phyloP scores from a whole-genome alignment of 306 rosid genomes.

The Cercis canadensis region DNA sequence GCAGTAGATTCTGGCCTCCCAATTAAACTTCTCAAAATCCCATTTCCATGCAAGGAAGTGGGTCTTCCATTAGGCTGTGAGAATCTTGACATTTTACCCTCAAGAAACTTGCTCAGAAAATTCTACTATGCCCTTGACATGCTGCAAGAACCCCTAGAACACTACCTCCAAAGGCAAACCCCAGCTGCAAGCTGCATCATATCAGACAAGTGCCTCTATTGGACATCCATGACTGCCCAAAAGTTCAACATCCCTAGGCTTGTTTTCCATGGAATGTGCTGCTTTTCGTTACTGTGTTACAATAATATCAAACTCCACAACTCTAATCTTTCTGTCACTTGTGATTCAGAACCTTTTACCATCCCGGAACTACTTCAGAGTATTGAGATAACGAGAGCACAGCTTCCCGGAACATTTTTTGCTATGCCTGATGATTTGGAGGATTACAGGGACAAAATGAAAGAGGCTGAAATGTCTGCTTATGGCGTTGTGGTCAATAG shows the following conservation, averaged over 20 bases:
- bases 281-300: slow-evolving; percentile 58
- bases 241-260: slow-evolving; percentile 50
- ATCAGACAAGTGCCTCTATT: slow-evolving; percentile 67
- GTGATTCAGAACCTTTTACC: slow-evolving; percentile 53
- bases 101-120: slow-evolving; percentile 52
- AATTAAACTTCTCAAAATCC: slow-evolving; percentile 48
- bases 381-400: slow-evolving; percentile 56
- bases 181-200: slow-evolving; percentile 65
- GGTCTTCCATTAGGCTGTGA: slow-evolving; percentile 63
- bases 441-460: slow-evolving; percentile 48
- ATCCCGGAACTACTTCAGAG: slow-evolving; percentile 59
- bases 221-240: slow-evolving; percentile 63
- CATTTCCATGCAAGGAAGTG: slow-evolving; percentile 54
- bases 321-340: slow-evolving; percentile 42
- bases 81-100: slow-evolving; percentile 73
- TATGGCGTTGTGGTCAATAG: slow-evolving; percentile 61
- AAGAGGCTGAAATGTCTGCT: slow-evolving; percentile 50
- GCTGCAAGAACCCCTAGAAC: slow-evolving; percentile 56
- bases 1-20: slow-evolving; percentile 36
- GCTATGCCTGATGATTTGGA: slow-evolving; percentile 47
- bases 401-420: slow-evolving; percentile 61
- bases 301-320: slow-evolving; percentile 48
- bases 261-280: slow-evolving; percentile 59
- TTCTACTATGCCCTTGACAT: slow-evolving; percentile 67
- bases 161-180: slow-evolving; percentile 28